Conservation (phyloP, 1,139 yeast genomes). For the Magnusiomyces ingens region DNA sequence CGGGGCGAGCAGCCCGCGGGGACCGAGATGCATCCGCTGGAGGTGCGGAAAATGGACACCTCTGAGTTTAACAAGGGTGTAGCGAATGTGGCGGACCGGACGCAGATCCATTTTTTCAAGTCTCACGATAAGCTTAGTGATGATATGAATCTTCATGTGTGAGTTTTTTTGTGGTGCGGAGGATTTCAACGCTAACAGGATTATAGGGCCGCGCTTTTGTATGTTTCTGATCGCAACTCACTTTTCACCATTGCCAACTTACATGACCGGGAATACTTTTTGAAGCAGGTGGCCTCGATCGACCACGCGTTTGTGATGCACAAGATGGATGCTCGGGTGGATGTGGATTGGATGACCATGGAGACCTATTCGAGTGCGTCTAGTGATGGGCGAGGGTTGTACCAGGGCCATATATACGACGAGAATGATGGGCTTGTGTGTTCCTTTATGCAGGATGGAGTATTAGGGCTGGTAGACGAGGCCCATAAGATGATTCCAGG, state of each 20-base stretch:
- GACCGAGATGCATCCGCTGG: constrained; percentile 28
- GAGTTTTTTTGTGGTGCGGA: constrained; percentile 1
- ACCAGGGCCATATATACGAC: constrained; percentile 31
- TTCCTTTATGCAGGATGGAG: constrained; percentile 33
- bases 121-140: constrained; percentile 21
- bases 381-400: constrained; percentile 29
- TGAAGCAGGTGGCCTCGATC: constrained; percentile 28
- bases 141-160: constrained; percentile 27
- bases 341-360: constrained; percentile 29
- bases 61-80: constrained; percentile 19
- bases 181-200: neutral
- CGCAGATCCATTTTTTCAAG: constrained; percentile 28
- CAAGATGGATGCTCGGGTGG: constrained; percentile 25
- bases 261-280: constrained; percentile 21
- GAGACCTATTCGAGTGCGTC: constrained; percentile 30
- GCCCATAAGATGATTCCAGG: neutral
- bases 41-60: constrained; percentile 28
- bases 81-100: constrained; percentile 17
- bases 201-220: constrained; percentile 26
- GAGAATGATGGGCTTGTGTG: constrained; percentile 23
- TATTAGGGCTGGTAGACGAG: constrained; percentile 20
- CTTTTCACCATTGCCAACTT: constrained; percentile 30
- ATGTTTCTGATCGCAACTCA: constrained; percentile 33
- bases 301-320: constrained; percentile 32
- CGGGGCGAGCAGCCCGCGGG: constrained; percentile 14